Evolutionary conservation across 2,329 filamentous ascomycete genomes (phyloP), one percentile per base, ranked within the genome.

Genomic region (Torrubiella hemipterigena): DNA sequence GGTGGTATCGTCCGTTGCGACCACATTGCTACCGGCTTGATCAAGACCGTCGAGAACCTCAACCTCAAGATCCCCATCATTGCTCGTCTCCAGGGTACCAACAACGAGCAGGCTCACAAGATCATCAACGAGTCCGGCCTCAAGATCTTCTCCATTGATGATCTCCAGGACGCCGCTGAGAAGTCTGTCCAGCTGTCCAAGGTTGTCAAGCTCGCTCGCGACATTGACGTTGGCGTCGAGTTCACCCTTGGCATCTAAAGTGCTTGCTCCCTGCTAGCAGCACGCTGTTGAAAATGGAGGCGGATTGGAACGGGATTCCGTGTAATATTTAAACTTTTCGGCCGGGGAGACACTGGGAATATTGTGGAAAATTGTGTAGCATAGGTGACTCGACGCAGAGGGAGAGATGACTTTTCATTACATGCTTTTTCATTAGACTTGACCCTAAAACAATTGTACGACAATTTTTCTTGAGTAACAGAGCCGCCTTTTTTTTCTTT

Each of bases 111-210:
- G 59, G 91, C 91, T 40, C 86, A 91, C 62, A 77, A 91, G 69
- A 64, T 70, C 67, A 86, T 98, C 67, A 93, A 91, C 69, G 86
- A 98, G 58, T 93, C 87, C 33, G 87, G 91, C 49, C 76, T 98
- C 53, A 98, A 98, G 80, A 98, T 98, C 64, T 98, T 98, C 74
- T 93, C 84, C 51, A 96, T 98, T 41, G 89, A 96, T 55, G 91
- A 98, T 65, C 75, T 98, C 50, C 91, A 98, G 67, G 91, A 66
- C 55, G 91, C 91, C 25, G 91, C 91, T 42, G 91, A 96, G 75
- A 96, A 93, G 73, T 82, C 87, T 18, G 91, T 98, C 43, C 89
- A 98, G 64, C 89, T 98, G 62, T 95, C 86, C 50, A 96, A 95
- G 76, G 83, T 98, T 46, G 91, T 98, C 51, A 96, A 96, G 79